Base-by-base conservation (phyloP, 2,329 filamentous ascomycete species). In the Lasiodiplodia sp. region DNA sequence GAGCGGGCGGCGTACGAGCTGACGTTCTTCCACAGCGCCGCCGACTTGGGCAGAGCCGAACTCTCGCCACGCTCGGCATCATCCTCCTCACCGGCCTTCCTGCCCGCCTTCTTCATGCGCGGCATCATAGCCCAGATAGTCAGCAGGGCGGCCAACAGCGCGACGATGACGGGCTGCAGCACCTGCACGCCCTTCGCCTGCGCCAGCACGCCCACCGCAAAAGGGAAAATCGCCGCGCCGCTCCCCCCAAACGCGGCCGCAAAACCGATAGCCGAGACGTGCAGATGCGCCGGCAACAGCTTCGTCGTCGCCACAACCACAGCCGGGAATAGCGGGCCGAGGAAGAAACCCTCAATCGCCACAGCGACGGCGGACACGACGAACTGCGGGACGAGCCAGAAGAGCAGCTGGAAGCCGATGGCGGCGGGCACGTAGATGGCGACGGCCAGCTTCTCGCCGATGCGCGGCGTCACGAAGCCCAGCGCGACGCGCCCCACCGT, bases 161-260 rank as follows among this genome's bases (percentile, higher is more conserved):
- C 82, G 53, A 89, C 71, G 8, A 86, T 78, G 21, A 89, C 82
- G 3, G 87, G 86, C 74, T 89, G 87, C 70, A 90, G 75, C 2
- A 87, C 86, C 69, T 82, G 75, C 0, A 89, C 87, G 0, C 88
- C 87, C 68, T 82, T 84, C 55, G 77, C 82, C 71, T 87, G 82
- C 2, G 72, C 71, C 25, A 73, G 66, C 10, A 69, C 72, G n/a
- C 72, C 72, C 16, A 71, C 71, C 23, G 68, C 69, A 40, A 72
- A 73, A 1, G 72, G 72, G 10, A 73, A 66, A 18, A 89, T 74
- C 1, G 71, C 70, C 7, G 69, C 72, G 49, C 72, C 72, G 37
- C 69, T 69, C 31, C 70, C 70, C 1, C 72, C 72, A 16, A 73
- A 37, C 14, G 71, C 71, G 2, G 71, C 70, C 14, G 68, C 62